These are phyloP conservation scores for Knufia petricola DNA, from an alignment of 2,329 filamentous ascomycete genomes.

Conservation along the genomic window DNA sequence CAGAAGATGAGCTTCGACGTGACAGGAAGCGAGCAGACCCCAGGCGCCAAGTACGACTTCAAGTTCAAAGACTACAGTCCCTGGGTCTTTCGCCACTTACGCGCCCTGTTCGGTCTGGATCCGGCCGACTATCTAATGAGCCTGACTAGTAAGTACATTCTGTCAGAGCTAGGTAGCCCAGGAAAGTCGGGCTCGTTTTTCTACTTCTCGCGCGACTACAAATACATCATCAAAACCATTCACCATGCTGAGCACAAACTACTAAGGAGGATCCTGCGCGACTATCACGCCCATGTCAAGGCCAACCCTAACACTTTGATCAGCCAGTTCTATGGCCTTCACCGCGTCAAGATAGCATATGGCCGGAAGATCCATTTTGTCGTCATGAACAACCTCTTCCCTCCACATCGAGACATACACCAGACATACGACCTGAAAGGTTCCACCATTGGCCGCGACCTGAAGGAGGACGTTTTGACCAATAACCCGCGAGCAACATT, in stretches of 20 bases:
- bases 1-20: conserved; percentile 99
- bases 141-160: conserved; percentile 93
- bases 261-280: conserved; percentile 48
- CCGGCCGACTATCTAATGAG: conserved; percentile 98
- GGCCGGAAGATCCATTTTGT: conserved; percentile 98
- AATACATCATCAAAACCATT: conserved; percentile 99
- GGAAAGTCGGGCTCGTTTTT: conserved; percentile 99
- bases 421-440: conserved; percentile 95
- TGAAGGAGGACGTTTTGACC: conserved; percentile 75
- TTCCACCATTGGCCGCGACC: conserved; percentile 86
- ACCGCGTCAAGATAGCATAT: conserved; percentile 96
- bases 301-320: conserved; percentile 93
- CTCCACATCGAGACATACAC: conserved; percentile 93
- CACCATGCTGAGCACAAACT: conserved; percentile 69
- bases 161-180: conserved; percentile 91
- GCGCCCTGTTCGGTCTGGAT: conserved; percentile 78
- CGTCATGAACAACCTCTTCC: conserved; percentile 99
- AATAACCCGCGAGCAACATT: conserved; percentile 85
- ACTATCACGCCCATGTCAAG: conserved; percentile 88
- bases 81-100: conserved; percentile 93
- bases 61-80: conserved; percentile 99
- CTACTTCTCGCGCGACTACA: conserved; percentile 98
- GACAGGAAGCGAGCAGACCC: conserved; percentile 91
- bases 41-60: conserved; percentile 98
- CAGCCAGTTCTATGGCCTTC: conserved; percentile 94